Base-by-base conservation (phyloP, 2,329 filamentous ascomycete genomes). In the Pseudovirgaria hyperparasitica region DNA sequence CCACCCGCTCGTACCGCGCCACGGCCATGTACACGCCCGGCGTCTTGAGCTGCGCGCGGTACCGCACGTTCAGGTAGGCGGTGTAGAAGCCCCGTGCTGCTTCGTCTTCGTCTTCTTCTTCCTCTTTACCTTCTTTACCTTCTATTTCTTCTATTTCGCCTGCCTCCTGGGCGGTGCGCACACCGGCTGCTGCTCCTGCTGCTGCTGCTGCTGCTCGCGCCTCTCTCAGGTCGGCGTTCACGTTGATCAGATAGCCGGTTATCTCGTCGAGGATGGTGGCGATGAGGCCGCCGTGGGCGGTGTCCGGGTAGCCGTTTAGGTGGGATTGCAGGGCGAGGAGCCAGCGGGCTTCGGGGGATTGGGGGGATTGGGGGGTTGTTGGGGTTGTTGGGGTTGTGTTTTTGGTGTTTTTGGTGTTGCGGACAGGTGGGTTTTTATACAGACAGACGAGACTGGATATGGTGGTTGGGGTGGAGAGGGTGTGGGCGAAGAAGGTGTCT, bases 231-330 rank as follows among this genome's bases (percentile, higher is more conserved):
- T 47, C 45, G 7, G 29, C 30, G 32, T 64, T 63, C 7, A 57
- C 39, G 1, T 50, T 48, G 5, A 64, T 44, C 6, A 67, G 34
- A 3, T 60, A 48, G 2, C 66, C 65, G 42, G 65, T 59, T 5
- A 50, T 47, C 40, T 73, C 68, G 40, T 73, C 68, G 9, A 73
- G 41, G 5, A 72, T 40, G 0, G 61, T 54, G 6, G 57, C 55
- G 8, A 67, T 54, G n/a, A 72, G 55, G 2, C 68, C 69, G 19
- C 69, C 67, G 39, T 73, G 69, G 8, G 57, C 49, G n/a, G 64
- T 50, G 5, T 52, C 44, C 2, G 59, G 43, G 33, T 60, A 62
- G 3, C 68, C 68, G 31, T 66, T 63, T 29, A 72, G 35, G 16
- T 55, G 58, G 4, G 46, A 34, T 4, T 61, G 66, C 3, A 72